These are phyloP conservation scores for Sporothrix brunneoviolacea DNA, from an alignment of 2,329 filamentous ascomycete genomes.

Conservation along the genomic window DNA sequence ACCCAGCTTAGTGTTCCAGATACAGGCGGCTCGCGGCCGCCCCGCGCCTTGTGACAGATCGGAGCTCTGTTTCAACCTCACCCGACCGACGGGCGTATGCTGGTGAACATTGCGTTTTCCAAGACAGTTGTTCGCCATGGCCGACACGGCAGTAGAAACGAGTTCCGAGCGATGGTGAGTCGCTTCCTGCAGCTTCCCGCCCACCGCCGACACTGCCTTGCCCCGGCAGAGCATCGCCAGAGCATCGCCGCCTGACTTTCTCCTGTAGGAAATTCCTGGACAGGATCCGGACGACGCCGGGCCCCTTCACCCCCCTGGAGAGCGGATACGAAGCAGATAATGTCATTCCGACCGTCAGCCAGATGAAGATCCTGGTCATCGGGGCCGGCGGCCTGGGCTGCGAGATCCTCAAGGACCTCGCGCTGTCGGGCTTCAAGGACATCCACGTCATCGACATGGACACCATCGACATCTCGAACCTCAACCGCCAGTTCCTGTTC, in stretches of 20 bases:
- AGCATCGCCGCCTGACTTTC: not conserved
- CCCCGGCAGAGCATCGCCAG: no score
- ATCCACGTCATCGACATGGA: slow-evolving; percentile 99
- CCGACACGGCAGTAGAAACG: slow-evolving; percentile 4
- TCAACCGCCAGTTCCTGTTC: slow-evolving; percentile 97
- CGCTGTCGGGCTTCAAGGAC: slow-evolving; percentile 89
- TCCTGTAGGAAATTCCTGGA: slow-evolving; percentile 70
- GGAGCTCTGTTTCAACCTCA: not conserved
- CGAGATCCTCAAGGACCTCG: slow-evolving; percentile 93
- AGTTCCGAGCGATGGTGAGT: slow-evolving; percentile 13
- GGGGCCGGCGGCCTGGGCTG: slow-evolving; percentile 92
- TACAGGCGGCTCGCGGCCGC: not conserved
- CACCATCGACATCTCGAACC: slow-evolving; percentile 96
- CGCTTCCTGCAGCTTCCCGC: no score
- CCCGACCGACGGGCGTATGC: not conserved
- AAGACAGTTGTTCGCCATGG: slow-evolving; percentile 4
- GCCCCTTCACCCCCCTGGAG: slow-evolving; percentile 66
- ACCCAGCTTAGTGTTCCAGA: not conserved
- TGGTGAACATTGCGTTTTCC: no score
- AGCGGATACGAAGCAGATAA: slow-evolving; percentile 48
- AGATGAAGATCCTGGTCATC: slow-evolving; percentile 68
- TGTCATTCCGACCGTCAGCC: slow-evolving; percentile 51
- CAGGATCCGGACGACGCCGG: slow-evolving; percentile 65
- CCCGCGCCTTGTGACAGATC: slow-evolving; percentile 1
- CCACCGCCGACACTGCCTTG: no score